Conservation (phyloP, 768 basidiomycete species). For the Lactarius psammicola region DNA sequence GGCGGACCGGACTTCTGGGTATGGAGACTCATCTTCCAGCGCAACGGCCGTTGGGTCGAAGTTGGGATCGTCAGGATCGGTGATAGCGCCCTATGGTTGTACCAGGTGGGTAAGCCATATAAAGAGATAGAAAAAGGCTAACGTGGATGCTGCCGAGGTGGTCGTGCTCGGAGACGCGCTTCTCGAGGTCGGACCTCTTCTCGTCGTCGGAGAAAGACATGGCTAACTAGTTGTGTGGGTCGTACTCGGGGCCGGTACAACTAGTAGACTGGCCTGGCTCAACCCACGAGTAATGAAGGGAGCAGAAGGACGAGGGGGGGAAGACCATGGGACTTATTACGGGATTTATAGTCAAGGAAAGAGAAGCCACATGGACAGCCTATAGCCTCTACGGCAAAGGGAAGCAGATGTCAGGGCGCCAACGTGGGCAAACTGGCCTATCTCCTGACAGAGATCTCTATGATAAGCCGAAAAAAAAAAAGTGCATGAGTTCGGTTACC, state of each 20-base stretch:
- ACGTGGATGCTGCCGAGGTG: not conserved
- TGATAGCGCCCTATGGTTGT: constrained; percentile 18
- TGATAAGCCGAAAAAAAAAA: not conserved
- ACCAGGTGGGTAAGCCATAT: too few species aligned
- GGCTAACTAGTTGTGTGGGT: constrained; percentile 14
- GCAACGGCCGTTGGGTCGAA: constrained; percentile 34
- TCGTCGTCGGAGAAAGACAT: constrained; percentile 29
- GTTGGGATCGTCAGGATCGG: constrained; percentile 39
- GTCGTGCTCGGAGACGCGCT: not conserved
- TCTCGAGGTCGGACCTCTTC: constrained; percentile 31
- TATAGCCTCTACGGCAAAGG: not conserved
- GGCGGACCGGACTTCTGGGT: constrained; percentile 52
- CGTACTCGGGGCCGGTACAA: not conserved
- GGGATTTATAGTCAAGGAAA: constrained; percentile 3
- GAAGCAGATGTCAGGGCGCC: not conserved
- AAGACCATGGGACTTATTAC: not conserved
- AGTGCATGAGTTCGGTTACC: not conserved
- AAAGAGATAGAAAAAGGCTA: not conserved
- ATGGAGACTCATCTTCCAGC: constrained; percentile 50
- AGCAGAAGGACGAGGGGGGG: not conserved
- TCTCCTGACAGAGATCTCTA: not conserved
- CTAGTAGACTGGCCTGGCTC: constrained; percentile 8
- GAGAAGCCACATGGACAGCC: not conserved
- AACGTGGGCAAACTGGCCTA: not conserved
- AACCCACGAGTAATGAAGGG: not conserved